A percentile compares a stretch with the other conserved stretches of the same genome.
Conservation (phyloP, 225 moss, liverwort and hornwort species). For the Thuidium tamariscinum region DNA sequence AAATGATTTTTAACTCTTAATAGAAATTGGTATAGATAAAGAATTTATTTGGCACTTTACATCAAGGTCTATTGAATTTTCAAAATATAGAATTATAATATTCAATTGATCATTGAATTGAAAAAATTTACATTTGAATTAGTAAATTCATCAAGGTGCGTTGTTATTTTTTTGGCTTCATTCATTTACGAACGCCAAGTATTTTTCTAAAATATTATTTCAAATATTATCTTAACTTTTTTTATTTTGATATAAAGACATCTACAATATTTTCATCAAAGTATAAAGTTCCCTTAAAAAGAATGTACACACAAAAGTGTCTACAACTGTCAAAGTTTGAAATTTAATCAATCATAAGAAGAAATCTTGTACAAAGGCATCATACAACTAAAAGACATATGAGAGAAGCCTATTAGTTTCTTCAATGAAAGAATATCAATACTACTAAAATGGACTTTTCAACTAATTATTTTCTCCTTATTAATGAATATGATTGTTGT, state of each 20-base stretch:
- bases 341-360: background rate
- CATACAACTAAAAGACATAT: background rate
- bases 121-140: background rate
- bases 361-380: background rate
- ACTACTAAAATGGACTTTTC: rapidly evolving
- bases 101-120: background rate
- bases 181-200: background rate
- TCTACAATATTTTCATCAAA: background rate
- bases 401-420: background rate
- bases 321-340: background rate
- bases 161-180: background rate
- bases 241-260: background rate
- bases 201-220: background rate
- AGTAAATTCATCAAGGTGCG: background rate
- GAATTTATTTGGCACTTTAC: background rate
- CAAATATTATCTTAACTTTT: background rate
- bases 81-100: background rate
- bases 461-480: background rate
- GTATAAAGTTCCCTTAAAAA: background rate
- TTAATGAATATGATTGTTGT: no score
- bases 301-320: background rate
- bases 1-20: background rate
- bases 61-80: background rate
- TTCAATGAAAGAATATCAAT: background rate
- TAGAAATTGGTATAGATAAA: background rate